Conservation (phyloP, 306 rosid genomes). For the Begonia peltatifolia region DNA sequence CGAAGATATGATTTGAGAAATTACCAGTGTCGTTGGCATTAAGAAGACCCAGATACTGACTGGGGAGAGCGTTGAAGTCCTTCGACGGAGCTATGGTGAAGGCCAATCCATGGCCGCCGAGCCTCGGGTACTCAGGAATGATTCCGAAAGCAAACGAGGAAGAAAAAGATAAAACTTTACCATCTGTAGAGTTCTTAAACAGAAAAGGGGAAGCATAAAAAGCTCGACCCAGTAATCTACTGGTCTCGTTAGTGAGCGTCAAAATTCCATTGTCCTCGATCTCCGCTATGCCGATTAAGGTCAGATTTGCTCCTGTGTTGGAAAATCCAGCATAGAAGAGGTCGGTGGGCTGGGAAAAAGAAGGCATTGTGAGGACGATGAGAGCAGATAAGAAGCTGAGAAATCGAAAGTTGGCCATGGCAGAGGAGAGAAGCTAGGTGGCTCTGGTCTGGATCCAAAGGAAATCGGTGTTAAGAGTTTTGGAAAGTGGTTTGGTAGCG, state of each 20-base stretch:
- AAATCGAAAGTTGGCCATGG: constrained; percentile 17
- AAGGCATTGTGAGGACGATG: constrained; percentile 18
- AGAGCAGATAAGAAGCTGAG: constrained; percentile 13
- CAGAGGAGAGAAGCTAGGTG: neutral
- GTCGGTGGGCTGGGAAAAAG: constrained; percentile 19
- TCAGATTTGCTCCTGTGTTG: constrained; percentile 20
- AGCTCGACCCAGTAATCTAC: constrained; percentile 37
- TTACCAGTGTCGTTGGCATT: constrained; percentile 44
- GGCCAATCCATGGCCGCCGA: constrained; percentile 86
- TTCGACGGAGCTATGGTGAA: constrained; percentile 42
- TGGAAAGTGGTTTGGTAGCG: no score
- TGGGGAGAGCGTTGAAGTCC: constrained; percentile 42
- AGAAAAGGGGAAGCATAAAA: constrained; percentile 34
- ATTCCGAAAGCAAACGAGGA: constrained; percentile 43
- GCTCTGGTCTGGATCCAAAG: no score
- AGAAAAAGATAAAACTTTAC: constrained; percentile 60
- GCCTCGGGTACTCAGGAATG: constrained; percentile 68
- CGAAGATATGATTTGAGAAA: constrained; percentile 55
- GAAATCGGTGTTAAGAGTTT: no score
- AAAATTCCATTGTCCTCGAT: constrained; percentile 33
- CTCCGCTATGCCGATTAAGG: constrained; percentile 34
- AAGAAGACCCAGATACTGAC: constrained; percentile 67
- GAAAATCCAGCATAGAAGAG: constrained; percentile 44
- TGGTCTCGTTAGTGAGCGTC: constrained; percentile 44
- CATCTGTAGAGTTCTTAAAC: constrained; percentile 38